These are phyloP conservation scores for Euphorbia neoarborescens DNA, from an alignment of 441 rosid species.

Conservation along the genomic window DNA sequence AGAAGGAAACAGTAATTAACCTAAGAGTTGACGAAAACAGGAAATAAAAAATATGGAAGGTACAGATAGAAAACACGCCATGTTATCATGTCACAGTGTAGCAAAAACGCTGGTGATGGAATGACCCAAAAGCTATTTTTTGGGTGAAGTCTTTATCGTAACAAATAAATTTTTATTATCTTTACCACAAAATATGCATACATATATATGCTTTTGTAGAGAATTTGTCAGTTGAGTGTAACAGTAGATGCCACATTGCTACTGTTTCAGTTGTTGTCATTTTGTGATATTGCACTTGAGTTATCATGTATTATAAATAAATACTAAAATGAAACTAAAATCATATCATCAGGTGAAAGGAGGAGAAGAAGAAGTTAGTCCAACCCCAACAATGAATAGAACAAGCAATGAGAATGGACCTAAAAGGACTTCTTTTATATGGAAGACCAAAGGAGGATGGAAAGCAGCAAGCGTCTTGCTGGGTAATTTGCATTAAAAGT, in stretches of 20 bases:
- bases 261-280: not conserved
- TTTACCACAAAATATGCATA: not conserved
- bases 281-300: not conserved
- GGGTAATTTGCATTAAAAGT: conserved; percentile 27
- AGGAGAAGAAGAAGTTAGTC: conserved; percentile 24
- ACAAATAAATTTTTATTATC: not conserved
- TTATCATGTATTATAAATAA: not conserved
- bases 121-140: too few relatives aligned
- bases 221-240: not conserved
- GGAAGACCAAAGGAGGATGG: conserved; percentile 58
- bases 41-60: too few relatives aligned
- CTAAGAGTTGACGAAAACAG: too few relatives aligned
- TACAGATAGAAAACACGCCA: too few relatives aligned
- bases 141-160: too few relatives aligned
- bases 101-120: too few relatives aligned
- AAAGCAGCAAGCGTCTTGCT: conserved; percentile 48
- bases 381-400: not conserved
- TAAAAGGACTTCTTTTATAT: not conserved
- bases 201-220: not conserved
- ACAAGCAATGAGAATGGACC: conserved; percentile 8
- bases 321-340: conserved; percentile 9
- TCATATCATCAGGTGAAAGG: conserved; percentile 28
- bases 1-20: too few relatives aligned
- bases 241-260: conserved; percentile 4
- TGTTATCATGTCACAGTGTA: too few relatives aligned